Conservation (phyloP, 441 rosid genomes). For the Arabidopsis lyrata region DNA sequence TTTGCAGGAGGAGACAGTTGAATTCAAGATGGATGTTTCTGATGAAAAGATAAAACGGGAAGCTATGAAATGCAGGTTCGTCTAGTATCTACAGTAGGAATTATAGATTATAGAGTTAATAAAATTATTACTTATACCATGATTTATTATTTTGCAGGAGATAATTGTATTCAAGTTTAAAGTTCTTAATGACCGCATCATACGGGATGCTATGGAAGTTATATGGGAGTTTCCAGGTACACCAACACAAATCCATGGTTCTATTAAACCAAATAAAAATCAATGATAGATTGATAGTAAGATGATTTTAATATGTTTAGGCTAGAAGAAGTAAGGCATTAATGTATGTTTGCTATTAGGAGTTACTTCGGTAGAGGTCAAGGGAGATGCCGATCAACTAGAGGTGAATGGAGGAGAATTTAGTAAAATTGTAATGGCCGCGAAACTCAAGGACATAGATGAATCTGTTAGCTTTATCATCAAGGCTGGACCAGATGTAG, state of each 20-base stretch:
- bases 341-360: neutral
- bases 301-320: neutral
- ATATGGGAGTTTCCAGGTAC: slow-evolving; percentile 2
- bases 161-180: slow-evolving; percentile 13
- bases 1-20: slow-evolving; percentile 6
- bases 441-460: neutral
- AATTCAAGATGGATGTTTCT: neutral
- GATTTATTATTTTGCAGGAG: neutral
- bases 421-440: neutral
- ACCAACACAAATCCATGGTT: neutral
- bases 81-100: neutral
- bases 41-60: neutral
- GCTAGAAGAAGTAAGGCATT: neutral
- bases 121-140: neutral
- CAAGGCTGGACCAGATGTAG: neutral
- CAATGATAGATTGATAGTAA: neutral
- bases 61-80: neutral
- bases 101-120: neutral
- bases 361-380: neutral
- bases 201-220: neutral
- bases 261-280: neutral
- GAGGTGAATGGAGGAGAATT: neutral
- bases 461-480: neutral
- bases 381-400: neutral
- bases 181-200: neutral